A percentile compares a stretch with the other conserved stretches of the same genome.
Conservation (phyloP, 805 yeast genomes). For the Ogataea pilisensis region DNA sequence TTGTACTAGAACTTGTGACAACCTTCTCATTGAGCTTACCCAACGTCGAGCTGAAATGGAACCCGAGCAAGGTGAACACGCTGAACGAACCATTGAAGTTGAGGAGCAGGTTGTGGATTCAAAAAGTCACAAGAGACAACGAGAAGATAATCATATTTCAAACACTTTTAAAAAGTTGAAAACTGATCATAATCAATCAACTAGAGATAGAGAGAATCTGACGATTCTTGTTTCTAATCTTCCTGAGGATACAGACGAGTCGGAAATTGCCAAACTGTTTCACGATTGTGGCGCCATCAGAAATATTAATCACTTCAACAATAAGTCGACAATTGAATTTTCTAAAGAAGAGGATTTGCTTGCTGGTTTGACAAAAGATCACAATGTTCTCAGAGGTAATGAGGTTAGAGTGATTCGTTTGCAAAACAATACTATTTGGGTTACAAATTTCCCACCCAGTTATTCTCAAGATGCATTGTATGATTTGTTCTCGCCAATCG, state of each 20-base stretch:
- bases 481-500: slow-evolving; percentile 37
- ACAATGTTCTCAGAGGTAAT: slow-evolving; percentile 40
- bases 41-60: slow-evolving; percentile 1
- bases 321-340: slow-evolving; percentile 57
- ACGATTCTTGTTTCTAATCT: slow-evolving; percentile 53
- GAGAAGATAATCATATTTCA: neutral
- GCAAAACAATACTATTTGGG: slow-evolving; percentile 57
- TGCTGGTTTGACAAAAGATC: slow-evolving; percentile 57
- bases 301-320: slow-evolving; percentile 28
- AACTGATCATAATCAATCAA: slow-evolving; percentile 1
- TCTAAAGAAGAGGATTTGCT: slow-evolving; percentile 41
- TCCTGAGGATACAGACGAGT: slow-evolving; percentile 36
- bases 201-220: slow-evolving; percentile 55
- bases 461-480: slow-evolving; percentile 37
- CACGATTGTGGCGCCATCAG: slow-evolving; percentile 56
- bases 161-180: slow-evolving; percentile 4
- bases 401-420: slow-evolving; percentile 44
- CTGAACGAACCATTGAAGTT: slow-evolving; percentile 1
- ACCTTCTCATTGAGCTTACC: neutral
- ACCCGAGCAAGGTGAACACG: slow-evolving; percentile 3
- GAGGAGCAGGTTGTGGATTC: neutral
- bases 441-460: slow-evolving; percentile 67
- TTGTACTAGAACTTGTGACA: slow-evolving; percentile 1
- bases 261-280: slow-evolving; percentile 41
- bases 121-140: neutral